A percentile compares a stretch with the other conserved stretches of the same genome.
These are phyloP conservation scores for Hymenoscyphus fraxineus DNA, from an alignment of 2,329 filamentous ascomycete genomes.

Conservation along the genomic window DNA sequence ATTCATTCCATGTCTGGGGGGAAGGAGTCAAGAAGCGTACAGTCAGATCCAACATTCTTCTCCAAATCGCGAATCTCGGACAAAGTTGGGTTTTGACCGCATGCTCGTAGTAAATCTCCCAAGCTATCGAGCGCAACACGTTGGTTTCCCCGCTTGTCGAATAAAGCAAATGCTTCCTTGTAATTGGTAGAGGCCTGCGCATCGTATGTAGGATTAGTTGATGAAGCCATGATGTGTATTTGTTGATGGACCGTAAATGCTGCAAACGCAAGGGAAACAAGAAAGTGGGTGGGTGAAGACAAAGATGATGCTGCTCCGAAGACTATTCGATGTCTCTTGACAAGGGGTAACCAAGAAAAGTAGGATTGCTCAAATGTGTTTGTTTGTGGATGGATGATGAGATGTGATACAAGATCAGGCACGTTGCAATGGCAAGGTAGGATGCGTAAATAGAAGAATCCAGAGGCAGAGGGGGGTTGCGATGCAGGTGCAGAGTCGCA, in stretches of 20 bases:
- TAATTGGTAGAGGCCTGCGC: constrained; percentile 85
- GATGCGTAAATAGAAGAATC: background rate
- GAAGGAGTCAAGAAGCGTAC: constrained; percentile 55
- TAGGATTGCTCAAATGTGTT: constrained; percentile 7
- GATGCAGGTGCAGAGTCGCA: background rate
- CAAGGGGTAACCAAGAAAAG: constrained; percentile 7
- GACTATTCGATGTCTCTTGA: background rate
- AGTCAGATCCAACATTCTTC: constrained; percentile 83
- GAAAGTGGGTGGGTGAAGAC: constrained; percentile 24
- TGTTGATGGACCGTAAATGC: background rate
- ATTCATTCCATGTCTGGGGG: background rate
- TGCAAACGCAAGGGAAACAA: constrained; percentile 4
- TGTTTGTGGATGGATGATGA: constrained; percentile 10
- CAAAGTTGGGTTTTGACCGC: constrained; percentile 95
- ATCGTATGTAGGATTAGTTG: constrained; percentile 30
- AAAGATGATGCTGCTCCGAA: constrained; percentile 42
- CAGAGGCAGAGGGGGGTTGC: background rate
- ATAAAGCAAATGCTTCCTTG: constrained; percentile 99
- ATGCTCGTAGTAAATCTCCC: constrained; percentile 91
- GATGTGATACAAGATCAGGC: background rate
- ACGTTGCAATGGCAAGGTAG: constrained; percentile 4
- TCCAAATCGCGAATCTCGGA: constrained; percentile 90
- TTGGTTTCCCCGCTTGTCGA: constrained; percentile 98
- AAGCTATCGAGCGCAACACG: constrained; percentile 82
- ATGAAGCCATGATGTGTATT: constrained; percentile 12